Evolutionary conservation across 1,284 basidiomycete species (phyloP), one percentile per base, ranked within the genome.

Genomic region (Moniliophthora roreri): DNA sequence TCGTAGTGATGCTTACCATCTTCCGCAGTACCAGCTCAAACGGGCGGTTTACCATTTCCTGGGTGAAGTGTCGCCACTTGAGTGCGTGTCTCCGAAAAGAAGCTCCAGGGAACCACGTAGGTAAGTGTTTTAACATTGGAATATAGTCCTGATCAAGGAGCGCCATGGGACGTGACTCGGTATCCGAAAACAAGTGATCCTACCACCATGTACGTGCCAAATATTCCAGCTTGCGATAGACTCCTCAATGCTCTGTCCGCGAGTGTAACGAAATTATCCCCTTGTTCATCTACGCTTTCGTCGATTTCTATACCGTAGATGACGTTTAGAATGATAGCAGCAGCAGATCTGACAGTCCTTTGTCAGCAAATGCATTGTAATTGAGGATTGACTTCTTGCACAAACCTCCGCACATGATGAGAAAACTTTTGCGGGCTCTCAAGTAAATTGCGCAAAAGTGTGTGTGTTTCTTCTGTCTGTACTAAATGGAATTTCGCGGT

Each of bases 221-320:
- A 75, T 44, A 76, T 68, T 3, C 74, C 74, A 7, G 70, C 75
- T 38, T 63, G 62, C n/a, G 66, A 64, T 32, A 76, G 63, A 20
- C 63, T 63, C 8, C 62, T 61, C 52, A 69, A 58, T 13, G 74
- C 73, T 48, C 63, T 60, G 49, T 76, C 77, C 3, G 77, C 79
- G 6, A 77, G 60, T 1, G 67, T 60, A 7, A 81, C 73, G 56
- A 74, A 80, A 13, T 68, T 57, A 51, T 79, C 78, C 5, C 73
- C 73, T 38, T 67, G 57, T n/a, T 67, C 66, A 10, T 62, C 60
- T 23, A 74, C 58, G 45, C 70, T 53, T 40, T 66, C 61, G 21
- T 66, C 65, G 9, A 72, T 64, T 11, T 63, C 55, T 38, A 69
- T 67, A 1, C 75, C 73, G 45, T 77, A 77, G 4, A 70, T 65